Evolutionary conservation across 176 grass and related monocot genomes (phyloP).

Genomic region (Puya raimondii): DNA sequence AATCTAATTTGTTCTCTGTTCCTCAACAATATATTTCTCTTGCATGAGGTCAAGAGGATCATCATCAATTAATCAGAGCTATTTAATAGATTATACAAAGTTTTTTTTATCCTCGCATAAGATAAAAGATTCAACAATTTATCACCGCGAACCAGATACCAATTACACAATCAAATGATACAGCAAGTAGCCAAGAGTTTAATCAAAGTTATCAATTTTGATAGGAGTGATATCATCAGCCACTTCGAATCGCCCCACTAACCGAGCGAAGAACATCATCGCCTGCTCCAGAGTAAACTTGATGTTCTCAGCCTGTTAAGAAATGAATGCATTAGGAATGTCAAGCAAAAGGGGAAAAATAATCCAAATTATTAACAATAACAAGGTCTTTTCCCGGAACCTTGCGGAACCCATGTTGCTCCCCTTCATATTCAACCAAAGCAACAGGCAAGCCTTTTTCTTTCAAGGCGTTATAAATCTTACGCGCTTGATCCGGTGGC

Average conservation of each 20-base stretch:
- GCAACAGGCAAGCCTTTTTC: slow-evolving; percentile 81
- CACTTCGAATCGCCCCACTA: slow-evolving; percentile 69
- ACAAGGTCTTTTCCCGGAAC: slow-evolving; percentile 17
- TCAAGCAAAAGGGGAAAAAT: slow-evolving; percentile 2
- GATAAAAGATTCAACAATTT: background rate
- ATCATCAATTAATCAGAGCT: too few species aligned
- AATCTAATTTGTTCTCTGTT: too few species aligned
- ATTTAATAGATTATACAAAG: too few species aligned
- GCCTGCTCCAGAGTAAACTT: slow-evolving; percentile 89
- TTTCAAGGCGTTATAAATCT: slow-evolving; percentile 78
- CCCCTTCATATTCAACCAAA: slow-evolving; percentile 94
- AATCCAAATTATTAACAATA: background rate
- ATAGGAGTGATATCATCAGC: slow-evolving; percentile 72
- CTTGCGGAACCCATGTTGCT: slow-evolving; percentile 88
- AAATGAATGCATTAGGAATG: background rate
- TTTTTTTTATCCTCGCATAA: slow-evolving; percentile 17
- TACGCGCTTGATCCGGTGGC: slow-evolving; percentile 69
- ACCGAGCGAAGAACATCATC: slow-evolving; percentile 77
- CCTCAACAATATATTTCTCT: too few species aligned
- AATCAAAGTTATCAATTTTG: slow-evolving; percentile 86
- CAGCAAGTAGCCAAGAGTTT: slow-evolving; percentile 3
- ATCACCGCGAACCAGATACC: too few species aligned
- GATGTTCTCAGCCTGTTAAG: slow-evolving; percentile 78
- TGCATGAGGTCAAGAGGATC: too few species aligned
- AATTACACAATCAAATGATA: background rate